A percentile compares a stretch with the other conserved stretches of the same genome.
Evolutionary conservation across 176 grass and related monocot species (phyloP).

Genomic region (Phyllostachys edulis): DNA sequence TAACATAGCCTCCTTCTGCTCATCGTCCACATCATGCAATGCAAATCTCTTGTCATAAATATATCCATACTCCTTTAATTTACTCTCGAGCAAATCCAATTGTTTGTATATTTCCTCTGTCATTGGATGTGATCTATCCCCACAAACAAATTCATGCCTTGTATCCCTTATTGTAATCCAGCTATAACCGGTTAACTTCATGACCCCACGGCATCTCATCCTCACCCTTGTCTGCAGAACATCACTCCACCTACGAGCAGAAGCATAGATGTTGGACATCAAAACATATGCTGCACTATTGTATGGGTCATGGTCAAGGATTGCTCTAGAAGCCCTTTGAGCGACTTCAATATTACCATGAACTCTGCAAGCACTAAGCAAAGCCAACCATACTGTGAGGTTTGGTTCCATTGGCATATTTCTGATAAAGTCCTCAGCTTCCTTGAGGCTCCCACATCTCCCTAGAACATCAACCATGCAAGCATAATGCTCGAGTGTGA

Average conservation of each 20-base stretch:
- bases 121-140: constrained; percentile 51
- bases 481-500: constrained; percentile 52
- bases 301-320: constrained; percentile 39
- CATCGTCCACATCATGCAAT: constrained; percentile 58
- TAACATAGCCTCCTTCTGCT: constrained; percentile 44
- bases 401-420: constrained; percentile 55
- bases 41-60: constrained; percentile 51
- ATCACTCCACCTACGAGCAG: constrained; percentile 48
- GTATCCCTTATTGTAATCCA: constrained; percentile 50
- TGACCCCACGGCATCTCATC: constrained; percentile 44
- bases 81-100: constrained; percentile 43
- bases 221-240: constrained; percentile 42
- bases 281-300: constrained; percentile 52
- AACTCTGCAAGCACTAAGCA: constrained; percentile 48
- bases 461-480: constrained; percentile 65
- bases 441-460: constrained; percentile 43
- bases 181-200: constrained; percentile 48
- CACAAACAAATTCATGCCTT: constrained; percentile 55
- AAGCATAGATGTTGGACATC: constrained; percentile 57
- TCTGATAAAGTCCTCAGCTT: constrained; percentile 44
- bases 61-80: constrained; percentile 49
- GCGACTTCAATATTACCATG: constrained; percentile 47
- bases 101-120: constrained; percentile 48
- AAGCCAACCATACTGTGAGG: constrained; percentile 43
- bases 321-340: constrained; percentile 39